These are phyloP conservation scores for Mucor indicus DNA, from an alignment of 371 early-diverging fungal species.

Conservation along the genomic window DNA sequence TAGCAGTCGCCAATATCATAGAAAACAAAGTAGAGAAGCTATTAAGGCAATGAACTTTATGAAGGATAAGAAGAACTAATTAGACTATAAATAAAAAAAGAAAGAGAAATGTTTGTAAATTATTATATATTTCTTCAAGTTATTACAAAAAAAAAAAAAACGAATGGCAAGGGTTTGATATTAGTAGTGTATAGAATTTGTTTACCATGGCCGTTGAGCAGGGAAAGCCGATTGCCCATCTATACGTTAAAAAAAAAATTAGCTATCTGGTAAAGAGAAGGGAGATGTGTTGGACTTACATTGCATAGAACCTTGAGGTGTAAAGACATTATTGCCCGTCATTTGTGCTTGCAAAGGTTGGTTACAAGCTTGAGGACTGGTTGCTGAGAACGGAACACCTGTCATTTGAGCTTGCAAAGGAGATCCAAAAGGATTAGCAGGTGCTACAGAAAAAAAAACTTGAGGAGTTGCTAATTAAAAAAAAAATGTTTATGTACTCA, in stretches of 20 bases:
- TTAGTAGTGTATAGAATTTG: no score
- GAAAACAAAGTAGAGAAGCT: constrained; percentile 60
- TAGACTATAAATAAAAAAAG: no score
- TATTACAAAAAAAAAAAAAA: no score
- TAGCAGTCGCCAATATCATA: constrained; percentile 59
- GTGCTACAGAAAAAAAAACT: constrained; percentile 3
- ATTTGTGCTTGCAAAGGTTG: constrained; percentile 31
- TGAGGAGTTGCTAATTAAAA: neutral
- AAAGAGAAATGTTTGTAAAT: no score
- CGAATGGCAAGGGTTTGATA: no score
- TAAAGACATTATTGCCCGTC: constrained; percentile 20
- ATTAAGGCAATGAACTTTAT: constrained; percentile 77
- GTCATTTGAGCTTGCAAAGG: constrained; percentile 35
- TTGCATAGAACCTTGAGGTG: constrained; percentile 31
- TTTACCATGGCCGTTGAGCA: constrained; percentile 24
- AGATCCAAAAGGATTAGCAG: constrained; percentile 52
- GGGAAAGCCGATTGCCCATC: constrained; percentile 28
- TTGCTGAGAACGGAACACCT: constrained; percentile 25
- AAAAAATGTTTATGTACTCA: constrained; percentile 24
- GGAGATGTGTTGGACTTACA: constrained; percentile 13
- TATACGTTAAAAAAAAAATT: constrained; percentile 3
- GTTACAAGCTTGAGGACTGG: constrained; percentile 34
- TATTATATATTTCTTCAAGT: no score
- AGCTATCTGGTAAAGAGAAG: no score
- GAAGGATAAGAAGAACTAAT: constrained; percentile 73